Evolutionary conservation across 495 filamentous ascomycete species (phyloP).

Genomic region (Trichoderma orchidacearum): DNA sequence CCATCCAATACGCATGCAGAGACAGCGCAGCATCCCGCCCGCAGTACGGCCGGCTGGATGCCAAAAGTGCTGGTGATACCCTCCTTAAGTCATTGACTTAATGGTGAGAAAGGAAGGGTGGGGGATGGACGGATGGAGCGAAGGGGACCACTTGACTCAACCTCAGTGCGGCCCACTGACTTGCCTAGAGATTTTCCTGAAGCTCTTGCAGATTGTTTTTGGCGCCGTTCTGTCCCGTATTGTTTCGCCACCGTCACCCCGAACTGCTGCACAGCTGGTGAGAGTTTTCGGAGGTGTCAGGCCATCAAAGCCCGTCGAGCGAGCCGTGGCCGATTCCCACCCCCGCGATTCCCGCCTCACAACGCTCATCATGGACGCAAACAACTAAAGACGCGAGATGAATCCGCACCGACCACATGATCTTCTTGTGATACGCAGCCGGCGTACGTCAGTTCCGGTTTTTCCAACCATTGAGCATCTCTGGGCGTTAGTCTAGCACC

Average conservation of each 20-base stretch:
- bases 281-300: not conserved
- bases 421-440: not conserved
- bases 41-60: not conserved
- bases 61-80: not conserved
- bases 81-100: not conserved
- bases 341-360: not conserved
- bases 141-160: too few species aligned
- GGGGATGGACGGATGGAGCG: not conserved
- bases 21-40: not conserved
- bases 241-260: not conserved
- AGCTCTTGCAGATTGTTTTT: too few species aligned
- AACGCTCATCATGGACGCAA: not conserved
- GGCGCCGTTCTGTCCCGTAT: not conserved
- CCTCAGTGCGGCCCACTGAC: not conserved
- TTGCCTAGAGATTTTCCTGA: not conserved
- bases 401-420: not conserved
- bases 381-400: not conserved
- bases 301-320: too few species aligned
- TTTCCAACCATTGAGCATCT: not conserved
- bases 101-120: not conserved
- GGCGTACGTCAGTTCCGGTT: not conserved
- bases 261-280: not conserved
- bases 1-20: not conserved
- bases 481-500: not conserved
- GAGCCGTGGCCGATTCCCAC: too few species aligned